Base-by-base conservation (phyloP, 75 land plant species). In the Sequoiadendron giganteum region DNA sequence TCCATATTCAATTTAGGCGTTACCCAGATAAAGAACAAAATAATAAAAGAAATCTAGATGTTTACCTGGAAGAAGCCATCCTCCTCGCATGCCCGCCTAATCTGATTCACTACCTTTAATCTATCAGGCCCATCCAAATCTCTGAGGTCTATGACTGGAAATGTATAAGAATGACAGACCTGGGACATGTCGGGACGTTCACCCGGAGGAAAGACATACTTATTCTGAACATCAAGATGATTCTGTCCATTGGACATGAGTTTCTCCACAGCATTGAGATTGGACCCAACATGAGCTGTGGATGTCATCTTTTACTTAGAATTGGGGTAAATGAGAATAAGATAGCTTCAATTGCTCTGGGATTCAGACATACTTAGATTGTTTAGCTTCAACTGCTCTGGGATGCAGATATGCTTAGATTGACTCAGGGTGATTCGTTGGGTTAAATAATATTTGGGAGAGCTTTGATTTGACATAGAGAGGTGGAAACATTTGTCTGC, bases 101-200 rank as follows among this genome's bases (percentile, higher is more conserved):
- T 68, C 2, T 91, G 54, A 52, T 39, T 87, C 28, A 90, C 13
- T 13, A 90, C 83, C 38, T 72, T 83, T 36, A 85, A 39, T 52
- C 91, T 91, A 52, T 40, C 18, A 9, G 89, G 87, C 49, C 94
- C 93, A 42, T 87, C 73, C 73, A 95, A 85, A 40, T 90, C 88
- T 48, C 36, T 78, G 43, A 95, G 88, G 81, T 95, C 96, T 6
- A 95, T 90, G 61, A 95, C 83, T 72, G 94, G 92, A 84, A 95
- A 34, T 34, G 39, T 36, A 15, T 76, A 14, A 1, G 79, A 76
- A 38, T 36, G 18, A 76, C 19, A 76, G 19, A 76, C 2, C 40
- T 76, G 11, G n/a, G 40, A 36, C 39, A 36, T 76, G 18, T 76
- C 39, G 14, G 79, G 79, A 30, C 79, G 79, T 76, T 76, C 79